Base-by-base conservation (phyloP, 331 rosid species). In the Cydonia oblonga region DNA sequence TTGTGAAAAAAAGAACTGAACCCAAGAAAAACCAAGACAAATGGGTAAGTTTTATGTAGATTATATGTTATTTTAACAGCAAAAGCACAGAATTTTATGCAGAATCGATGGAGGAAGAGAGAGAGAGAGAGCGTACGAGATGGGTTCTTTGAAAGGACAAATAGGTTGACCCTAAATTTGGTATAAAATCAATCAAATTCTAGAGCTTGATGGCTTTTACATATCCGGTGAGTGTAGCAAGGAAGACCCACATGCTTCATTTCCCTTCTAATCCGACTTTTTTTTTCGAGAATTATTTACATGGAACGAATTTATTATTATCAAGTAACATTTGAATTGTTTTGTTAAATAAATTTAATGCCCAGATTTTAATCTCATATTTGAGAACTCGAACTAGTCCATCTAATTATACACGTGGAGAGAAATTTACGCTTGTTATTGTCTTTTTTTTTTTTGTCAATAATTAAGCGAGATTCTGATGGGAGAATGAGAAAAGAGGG, bases 161-260 rank as follows among this genome's bases (percentile, higher is more conserved):
- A 71, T 65, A 76, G 80, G 75, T 72, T 70, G 81, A 75, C 79
- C 82, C 75, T 40, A 75, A 74, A 78, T 9, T 54, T 20, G 81
- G 58, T 28, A 54, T 46, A 76, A 52, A 64, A 79, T 84, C 78
- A 73, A 75, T 40, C 64, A 20, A 54, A 57, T 53, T 64, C 33
- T 64, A 77, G 77, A 73, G 74, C 71, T 44, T 42, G 75, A 80
- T 62, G 52, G 74, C 63, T 42, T 78, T 79, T 49, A 14, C 25
- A 59, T 76, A 26, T 63, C 75, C 78, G 28, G 40, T 59, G 75
- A 70, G 66, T 46, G 79, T 53, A 66, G 77, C 86, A 77, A 53
- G 69, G 76, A 71, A 80, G 66, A 81, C 84, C 85, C 90, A 85
- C 90, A 78, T 74, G 86, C 76, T 71, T 74, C 68, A 72, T 38